phyloP scores from a whole-genome alignment of 2,329 filamentous ascomycete species.

The Fusarium graminum region DNA sequence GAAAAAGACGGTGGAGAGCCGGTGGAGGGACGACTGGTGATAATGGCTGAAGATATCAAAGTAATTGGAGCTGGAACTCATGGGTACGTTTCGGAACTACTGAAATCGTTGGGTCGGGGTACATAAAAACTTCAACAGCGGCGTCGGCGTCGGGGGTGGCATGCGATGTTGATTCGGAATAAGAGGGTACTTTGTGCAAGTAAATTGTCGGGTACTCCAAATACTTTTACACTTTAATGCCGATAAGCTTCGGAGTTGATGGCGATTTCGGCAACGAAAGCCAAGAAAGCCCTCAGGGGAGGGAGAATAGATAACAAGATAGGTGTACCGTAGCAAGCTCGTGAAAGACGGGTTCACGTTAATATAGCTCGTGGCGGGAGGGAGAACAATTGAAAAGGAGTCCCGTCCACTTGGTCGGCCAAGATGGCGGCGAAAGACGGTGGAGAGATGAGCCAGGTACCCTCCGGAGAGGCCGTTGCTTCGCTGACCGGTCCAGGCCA shows the following conservation, averaged over 20 bases:
- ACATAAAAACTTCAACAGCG: conserved; percentile 41
- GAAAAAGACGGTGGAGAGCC: conserved; percentile 48
- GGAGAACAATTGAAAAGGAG: conserved; percentile 37
- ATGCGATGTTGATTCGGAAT: conserved; percentile 15
- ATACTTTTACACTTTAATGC: conserved; percentile 21
- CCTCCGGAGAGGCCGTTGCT: conserved; percentile 41
- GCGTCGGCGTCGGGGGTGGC: conserved; percentile 33
- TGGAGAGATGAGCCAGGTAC: conserved; percentile 34
- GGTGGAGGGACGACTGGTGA: conserved; percentile 40
- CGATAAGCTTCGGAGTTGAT: conserved; percentile 35
- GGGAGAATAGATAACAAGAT: conserved; percentile 18
- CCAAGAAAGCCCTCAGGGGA: conserved; percentile 9
- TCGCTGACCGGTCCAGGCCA: conserved; percentile 42
- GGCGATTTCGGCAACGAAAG: conserved; percentile 14
- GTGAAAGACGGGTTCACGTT: conserved; percentile 10
- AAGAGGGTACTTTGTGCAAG: conserved; percentile 26
- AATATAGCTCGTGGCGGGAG: conserved; percentile 22
- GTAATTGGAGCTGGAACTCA: conserved; percentile 28
- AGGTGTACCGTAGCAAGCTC: conserved; percentile 14
- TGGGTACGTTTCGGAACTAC: conserved; percentile 29
- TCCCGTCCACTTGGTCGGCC: conserved; percentile 25
- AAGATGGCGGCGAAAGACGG: conserved; percentile 42
- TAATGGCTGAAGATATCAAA: conserved; percentile 43
- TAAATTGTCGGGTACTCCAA: conserved; percentile 16
- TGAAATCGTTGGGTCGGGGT: conserved; percentile 35